Conservation (phyloP, 306 rosid genomes). For the Quercus berberidifolia region DNA sequence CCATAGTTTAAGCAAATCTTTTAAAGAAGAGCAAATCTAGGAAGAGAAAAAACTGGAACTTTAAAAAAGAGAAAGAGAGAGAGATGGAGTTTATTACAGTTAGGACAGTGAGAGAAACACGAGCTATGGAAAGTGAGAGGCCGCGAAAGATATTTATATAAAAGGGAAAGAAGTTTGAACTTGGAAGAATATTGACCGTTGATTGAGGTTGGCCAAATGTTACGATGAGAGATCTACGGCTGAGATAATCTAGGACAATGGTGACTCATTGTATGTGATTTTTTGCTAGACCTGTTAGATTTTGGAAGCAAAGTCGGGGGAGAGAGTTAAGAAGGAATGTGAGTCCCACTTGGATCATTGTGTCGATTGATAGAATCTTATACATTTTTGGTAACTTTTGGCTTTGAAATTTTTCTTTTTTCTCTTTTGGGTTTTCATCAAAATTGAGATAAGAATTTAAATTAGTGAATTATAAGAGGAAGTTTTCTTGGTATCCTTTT, state of each 20-base stretch:
- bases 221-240: slow-evolving; percentile 5
- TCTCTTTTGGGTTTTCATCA: background rate
- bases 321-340: background rate
- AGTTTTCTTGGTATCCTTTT: background rate
- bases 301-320: slow-evolving; percentile 8
- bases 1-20: background rate
- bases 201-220: background rate
- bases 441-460: background rate
- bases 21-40: background rate
- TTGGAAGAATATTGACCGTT: slow-evolving; percentile 16
- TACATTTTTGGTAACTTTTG: background rate
- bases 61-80: background rate
- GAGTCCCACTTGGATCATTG: slow-evolving; percentile 30
- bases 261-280: background rate
- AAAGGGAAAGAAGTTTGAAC: background rate
- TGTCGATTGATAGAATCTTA: slow-evolving; percentile 29
- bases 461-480: background rate
- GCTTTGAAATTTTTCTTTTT: background rate
- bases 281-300: background rate
- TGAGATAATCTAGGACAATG: background rate
- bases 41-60: background rate
- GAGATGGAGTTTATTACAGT: background rate
- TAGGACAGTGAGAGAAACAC: background rate
- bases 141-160: slow-evolving; percentile 14
- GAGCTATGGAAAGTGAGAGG: background rate